Evolutionary conservation across 139 green algal species (phyloP).

Genomic region (Picochlorum sp.): DNA sequence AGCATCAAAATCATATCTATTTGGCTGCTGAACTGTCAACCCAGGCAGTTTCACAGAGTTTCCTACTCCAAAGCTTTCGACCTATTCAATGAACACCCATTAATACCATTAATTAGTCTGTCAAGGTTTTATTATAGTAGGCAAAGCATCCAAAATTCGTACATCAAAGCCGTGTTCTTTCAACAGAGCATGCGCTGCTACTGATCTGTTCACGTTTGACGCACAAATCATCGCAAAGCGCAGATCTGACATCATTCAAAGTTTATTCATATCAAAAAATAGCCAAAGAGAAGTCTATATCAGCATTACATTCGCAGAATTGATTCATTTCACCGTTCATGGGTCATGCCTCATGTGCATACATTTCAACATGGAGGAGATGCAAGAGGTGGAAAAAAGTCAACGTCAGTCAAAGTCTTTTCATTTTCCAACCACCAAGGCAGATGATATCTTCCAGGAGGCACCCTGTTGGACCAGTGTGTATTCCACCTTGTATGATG

Average conservation of each 20-base stretch:
- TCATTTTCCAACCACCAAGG: conserved; percentile 16
- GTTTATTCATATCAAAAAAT: background rate
- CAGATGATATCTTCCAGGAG: conserved; percentile 12
- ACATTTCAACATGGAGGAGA: too few relatives aligned
- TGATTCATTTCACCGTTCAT: too few relatives aligned
- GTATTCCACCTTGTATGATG: conserved; percentile 22
- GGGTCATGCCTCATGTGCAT: too few relatives aligned
- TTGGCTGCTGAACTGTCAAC: background rate
- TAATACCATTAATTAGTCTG: background rate
- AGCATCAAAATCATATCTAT: conserved; percentile 12
- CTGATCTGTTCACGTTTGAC: conserved; percentile 11
- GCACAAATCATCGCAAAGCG: conserved; percentile 11
- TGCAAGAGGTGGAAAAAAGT: too few relatives aligned
- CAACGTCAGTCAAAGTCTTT: background rate
- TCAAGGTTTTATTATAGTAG: background rate
- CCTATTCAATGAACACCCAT: background rate
- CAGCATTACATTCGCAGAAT: too few relatives aligned
- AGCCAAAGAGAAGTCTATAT: background rate
- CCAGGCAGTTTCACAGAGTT: conserved; percentile 16
- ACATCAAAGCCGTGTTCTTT: conserved; percentile 9
- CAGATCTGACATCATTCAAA: background rate
- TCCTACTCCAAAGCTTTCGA: conserved; percentile 9
- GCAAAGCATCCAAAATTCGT: background rate
- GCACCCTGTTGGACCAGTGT: background rate
- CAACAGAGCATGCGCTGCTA: conserved; percentile 8